A percentile compares a stretch with the other conserved stretches of the same genome.
These are phyloP conservation scores for Pulveroboletus sp. DNA, from an alignment of 768 basidiomycete species.

Conservation along the genomic window DNA sequence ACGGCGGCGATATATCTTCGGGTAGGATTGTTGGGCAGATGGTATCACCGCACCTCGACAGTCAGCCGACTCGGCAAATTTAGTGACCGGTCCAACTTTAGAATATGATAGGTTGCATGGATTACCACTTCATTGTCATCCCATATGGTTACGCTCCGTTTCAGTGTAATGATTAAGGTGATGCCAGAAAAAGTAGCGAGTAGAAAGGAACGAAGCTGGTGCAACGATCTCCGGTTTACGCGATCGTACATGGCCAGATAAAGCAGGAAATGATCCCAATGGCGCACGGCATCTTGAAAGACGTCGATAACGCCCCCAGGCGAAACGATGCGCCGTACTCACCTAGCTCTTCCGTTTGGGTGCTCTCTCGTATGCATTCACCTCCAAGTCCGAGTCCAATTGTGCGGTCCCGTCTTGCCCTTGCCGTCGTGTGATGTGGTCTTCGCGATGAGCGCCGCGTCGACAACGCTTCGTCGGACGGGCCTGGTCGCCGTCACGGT, in stretches of 20 bases:
- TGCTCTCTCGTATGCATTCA: conserved; percentile 51
- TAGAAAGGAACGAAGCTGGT: no score
- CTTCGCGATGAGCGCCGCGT: no score
- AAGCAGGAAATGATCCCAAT: neutral
- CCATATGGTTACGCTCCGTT: no score
- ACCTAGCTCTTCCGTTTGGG: conserved; percentile 22
- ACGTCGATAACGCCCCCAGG: neutral
- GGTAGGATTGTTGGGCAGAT: no score
- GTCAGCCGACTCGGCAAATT: neutral
- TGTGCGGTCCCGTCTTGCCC: conserved; percentile 13
- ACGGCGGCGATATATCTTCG: no score
- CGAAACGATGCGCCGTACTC: neutral
- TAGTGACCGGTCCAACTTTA: no score
- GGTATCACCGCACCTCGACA: neutral
- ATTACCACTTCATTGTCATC: no score
- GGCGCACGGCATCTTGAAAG: neutral
- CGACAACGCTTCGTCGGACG: conserved; percentile 7
- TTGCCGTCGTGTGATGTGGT: conserved; percentile 5
- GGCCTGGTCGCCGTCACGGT: conserved; percentile 7
- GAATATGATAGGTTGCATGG: neutral
- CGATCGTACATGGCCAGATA: no score
- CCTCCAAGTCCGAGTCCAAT: conserved; percentile 23
- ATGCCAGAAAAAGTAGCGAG: no score
- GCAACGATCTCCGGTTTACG: no score
- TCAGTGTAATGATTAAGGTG: no score